These are phyloP conservation scores for Xylaria telfairii DNA, from an alignment of 495 filamentous ascomycete species.

Conservation along the genomic window DNA sequence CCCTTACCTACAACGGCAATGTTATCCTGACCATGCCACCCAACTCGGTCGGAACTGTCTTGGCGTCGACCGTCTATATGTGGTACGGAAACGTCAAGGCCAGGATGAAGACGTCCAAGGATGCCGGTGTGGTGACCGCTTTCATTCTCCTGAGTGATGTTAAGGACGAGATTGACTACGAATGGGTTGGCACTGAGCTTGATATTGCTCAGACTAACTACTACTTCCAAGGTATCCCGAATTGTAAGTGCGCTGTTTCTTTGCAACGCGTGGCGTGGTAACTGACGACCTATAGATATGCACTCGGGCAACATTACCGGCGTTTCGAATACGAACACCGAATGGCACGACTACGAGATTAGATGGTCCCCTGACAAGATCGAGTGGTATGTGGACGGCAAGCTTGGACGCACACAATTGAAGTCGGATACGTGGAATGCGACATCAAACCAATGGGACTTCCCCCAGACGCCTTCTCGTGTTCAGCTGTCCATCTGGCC, in stretches of 20 bases:
- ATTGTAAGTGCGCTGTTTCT: constrained; percentile 69
- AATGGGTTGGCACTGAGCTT: constrained; percentile 87
- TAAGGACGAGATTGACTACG: constrained; percentile 98
- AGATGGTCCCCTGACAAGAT: constrained; percentile 88
- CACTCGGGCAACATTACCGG: constrained; percentile 75
- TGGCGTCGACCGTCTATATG: constrained; percentile 87
- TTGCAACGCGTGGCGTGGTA: not conserved
- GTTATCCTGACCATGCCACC: constrained; percentile 87
- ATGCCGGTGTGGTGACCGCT: constrained; percentile 87
- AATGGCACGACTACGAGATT: constrained; percentile 91
- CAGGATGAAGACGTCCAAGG: constrained; percentile 83
- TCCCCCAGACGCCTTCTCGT: constrained; percentile 91
- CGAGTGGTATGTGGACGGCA: constrained; percentile 84
- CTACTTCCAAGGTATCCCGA: constrained; percentile 92
- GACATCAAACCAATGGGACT: constrained; percentile 81
- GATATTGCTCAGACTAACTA: constrained; percentile 86
- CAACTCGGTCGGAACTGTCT: constrained; percentile 81
- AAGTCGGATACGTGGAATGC: constrained; percentile 82
- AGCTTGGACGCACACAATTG: constrained; percentile 73
- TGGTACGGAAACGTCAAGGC: constrained; percentile 96
- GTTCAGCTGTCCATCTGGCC: constrained; percentile 97
- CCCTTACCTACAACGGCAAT: constrained; percentile 64
- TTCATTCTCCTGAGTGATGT: constrained; percentile 95
- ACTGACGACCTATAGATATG: constrained; percentile 59
- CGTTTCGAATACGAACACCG: constrained; percentile 71